phyloP scores from a whole-genome alignment of 129 eudicot genomes.

The Artemisia tridentata region DNA sequence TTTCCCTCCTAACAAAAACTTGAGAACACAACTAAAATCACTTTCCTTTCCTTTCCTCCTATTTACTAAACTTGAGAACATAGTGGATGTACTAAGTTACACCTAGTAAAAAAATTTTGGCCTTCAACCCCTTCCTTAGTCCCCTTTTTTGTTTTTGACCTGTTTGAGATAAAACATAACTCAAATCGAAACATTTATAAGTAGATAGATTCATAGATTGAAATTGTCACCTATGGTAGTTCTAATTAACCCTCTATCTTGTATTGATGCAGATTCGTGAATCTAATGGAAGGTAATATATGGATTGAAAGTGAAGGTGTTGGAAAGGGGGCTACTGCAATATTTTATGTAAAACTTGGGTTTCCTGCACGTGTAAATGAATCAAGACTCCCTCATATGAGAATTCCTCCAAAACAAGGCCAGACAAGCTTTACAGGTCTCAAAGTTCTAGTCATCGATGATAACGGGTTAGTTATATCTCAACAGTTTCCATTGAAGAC shows the following conservation, averaged over 20 bases:
- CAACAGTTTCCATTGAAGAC: neutral
- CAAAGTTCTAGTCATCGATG: constrained; percentile 79
- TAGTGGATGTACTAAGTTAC: no score
- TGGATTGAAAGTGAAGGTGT: constrained; percentile 95
- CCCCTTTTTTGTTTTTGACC: no score
- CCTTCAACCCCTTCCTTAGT: no score
- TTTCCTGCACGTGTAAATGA: constrained; percentile 52
- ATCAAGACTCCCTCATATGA: constrained; percentile 39
- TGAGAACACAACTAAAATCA: no score
- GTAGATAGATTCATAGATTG: no score
- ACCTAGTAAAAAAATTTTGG: no score
- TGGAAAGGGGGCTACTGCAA: constrained; percentile 83
- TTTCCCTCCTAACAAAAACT: no score
- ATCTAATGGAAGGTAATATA: constrained; percentile 94
- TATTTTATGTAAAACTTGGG: constrained; percentile 74
- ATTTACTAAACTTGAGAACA: no score
- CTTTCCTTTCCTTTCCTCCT: no score
- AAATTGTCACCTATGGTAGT: neutral
- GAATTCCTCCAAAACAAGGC: constrained; percentile 40
- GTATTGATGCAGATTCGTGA: constrained; percentile 60
- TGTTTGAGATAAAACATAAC: no score
- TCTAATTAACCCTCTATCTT: neutral
- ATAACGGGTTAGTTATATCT: constrained; percentile 62
- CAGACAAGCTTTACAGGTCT: constrained; percentile 63
- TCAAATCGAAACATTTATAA: no score